Evolutionary conservation across 140 eudicot species (phyloP), one percentile per base, ranked within the genome.

Genomic region (Ambrosia hybrid): DNA sequence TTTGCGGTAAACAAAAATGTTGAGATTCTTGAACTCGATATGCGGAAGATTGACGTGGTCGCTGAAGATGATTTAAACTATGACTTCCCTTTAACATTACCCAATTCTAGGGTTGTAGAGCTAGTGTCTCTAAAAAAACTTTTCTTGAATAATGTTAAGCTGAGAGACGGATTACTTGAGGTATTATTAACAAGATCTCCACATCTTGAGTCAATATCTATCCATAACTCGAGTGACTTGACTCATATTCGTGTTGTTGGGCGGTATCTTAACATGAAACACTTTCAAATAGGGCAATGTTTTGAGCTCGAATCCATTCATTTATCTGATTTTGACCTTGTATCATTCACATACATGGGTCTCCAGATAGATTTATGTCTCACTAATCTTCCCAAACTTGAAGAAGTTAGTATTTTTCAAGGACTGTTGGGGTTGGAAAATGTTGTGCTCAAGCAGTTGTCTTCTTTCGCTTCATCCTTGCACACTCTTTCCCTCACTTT

Each of bases 1-100:
- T 84, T 79, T 73, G 87, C 82, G 1, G 16, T 76, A 10, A 14
- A 69, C 43, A 83, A 71, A 76, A 67, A 37, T 9, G 87, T 79
- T 63, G 82, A 78, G 63, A 81, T 59, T 48, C 77, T 83, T 8
- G 86, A 83, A 74, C 6, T 86, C 59, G 83, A 86, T 71, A 60
- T 81, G 9, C 52, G 63, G 43, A 68, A 45, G 14, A 73, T 15
- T 57, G 46, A 14, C 52, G 15, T 9, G 41, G 6, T 30, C 79
- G 77, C 4, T 21, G 14, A 51, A n/a, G 9, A 5, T 2, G 5
- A n/a, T 6, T 57, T 36, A 6, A 65, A 60, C 52, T 80, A 85
- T 59, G 6, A 57, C 41, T 78, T 82, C 38, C 77, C 75, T 3
- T 14, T 73, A 17, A 41, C 6, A 26, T 15, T 37, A 38, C 55